phyloP scores from a whole-genome alignment of 2,329 filamentous ascomycete genomes.

The Colletotrichum spinosum region DNA sequence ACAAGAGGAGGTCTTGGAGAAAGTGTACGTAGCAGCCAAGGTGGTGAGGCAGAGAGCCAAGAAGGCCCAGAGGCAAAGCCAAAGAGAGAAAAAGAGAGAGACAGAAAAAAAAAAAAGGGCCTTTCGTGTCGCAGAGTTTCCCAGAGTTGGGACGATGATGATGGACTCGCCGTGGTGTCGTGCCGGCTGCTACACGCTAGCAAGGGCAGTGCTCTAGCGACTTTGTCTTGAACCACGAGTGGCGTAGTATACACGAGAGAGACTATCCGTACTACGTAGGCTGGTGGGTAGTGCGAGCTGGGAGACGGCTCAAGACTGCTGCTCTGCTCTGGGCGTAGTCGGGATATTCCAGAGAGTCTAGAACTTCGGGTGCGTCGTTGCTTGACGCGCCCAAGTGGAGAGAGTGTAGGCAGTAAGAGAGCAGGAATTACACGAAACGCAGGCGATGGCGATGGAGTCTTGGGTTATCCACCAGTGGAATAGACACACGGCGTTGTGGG shows the following conservation, averaged over 20 bases:
- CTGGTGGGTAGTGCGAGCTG: no score
- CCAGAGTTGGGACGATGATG: conserved; percentile 28
- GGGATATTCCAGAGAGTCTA: neutral
- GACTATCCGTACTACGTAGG: no score
- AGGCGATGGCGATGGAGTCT: neutral
- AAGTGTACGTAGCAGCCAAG: no score
- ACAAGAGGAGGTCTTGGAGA: neutral
- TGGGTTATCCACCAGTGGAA: conserved; percentile 1
- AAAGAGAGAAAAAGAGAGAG: neutral
- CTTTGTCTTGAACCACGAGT: neutral
- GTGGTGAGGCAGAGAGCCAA: neutral
- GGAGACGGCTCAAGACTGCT: no score
- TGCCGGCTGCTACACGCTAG: conserved; percentile 16
- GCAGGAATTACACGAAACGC: conserved; percentile 9
- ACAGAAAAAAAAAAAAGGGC: conserved; percentile 2
- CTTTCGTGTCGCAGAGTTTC: conserved; percentile 29
- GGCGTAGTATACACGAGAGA: no score
- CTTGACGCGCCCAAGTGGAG: conserved; percentile 18
- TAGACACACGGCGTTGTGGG: no score
- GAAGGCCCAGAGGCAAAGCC: neutral
- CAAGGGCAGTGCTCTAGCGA: neutral
- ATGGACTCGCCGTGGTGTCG: conserved; percentile 5
- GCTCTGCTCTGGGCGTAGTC: no score
- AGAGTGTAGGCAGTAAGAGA: neutral
- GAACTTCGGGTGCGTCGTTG: conserved; percentile 16